A percentile compares a stretch with the other conserved stretches of the same genome.
These are phyloP conservation scores for Yamadazyma sp. DNA, from an alignment of 805 yeast species.

Conservation along the genomic window DNA sequence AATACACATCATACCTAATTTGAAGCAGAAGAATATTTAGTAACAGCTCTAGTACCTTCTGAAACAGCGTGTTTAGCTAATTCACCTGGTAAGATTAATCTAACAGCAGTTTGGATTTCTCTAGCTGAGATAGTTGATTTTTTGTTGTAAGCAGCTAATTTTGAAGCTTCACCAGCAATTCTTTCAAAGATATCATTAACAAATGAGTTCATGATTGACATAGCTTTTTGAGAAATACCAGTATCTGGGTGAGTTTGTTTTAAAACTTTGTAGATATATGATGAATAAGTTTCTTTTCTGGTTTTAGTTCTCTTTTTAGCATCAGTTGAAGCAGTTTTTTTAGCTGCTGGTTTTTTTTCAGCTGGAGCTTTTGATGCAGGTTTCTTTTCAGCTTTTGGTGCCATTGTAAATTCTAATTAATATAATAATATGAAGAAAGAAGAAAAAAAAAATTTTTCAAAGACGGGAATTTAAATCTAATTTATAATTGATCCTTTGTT, in stretches of 20 bases:
- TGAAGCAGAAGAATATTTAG: constrained; percentile 82
- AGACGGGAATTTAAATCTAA: too few relatives aligned
- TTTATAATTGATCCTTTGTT: too few relatives aligned
- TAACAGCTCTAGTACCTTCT: constrained; percentile 98
- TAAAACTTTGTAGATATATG: constrained; percentile 97
- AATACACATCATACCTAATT: constrained; percentile 18
- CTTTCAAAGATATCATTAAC: constrained; percentile 98
- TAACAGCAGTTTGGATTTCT: constrained; percentile 98
- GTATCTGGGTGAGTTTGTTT: constrained; percentile 99
- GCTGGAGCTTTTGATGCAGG: constrained; percentile 98
- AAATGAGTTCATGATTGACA: constrained; percentile 98
- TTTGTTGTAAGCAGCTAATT: constrained; percentile 98
- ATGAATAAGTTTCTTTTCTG: constrained; percentile 97
- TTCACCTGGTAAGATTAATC: constrained; percentile 98
- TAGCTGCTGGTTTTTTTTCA: constrained; percentile 89
- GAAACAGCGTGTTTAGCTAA: constrained; percentile 97
- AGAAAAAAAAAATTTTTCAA: constrained; percentile 6
- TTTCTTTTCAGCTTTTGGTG: constrained; percentile 65
- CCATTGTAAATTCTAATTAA: constrained; percentile 42
- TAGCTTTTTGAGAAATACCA: constrained; percentile 98
- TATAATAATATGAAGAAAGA: constrained; percentile 1
- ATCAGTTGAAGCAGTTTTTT: constrained; percentile 77
- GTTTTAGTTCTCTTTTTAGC: constrained; percentile 90
- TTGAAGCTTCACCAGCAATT: constrained; percentile 96
- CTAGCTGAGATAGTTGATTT: constrained; percentile 97